Conservation (phyloP, 2,329 filamentous ascomycete genomes). For the Emericellopsis atlantica region DNA sequence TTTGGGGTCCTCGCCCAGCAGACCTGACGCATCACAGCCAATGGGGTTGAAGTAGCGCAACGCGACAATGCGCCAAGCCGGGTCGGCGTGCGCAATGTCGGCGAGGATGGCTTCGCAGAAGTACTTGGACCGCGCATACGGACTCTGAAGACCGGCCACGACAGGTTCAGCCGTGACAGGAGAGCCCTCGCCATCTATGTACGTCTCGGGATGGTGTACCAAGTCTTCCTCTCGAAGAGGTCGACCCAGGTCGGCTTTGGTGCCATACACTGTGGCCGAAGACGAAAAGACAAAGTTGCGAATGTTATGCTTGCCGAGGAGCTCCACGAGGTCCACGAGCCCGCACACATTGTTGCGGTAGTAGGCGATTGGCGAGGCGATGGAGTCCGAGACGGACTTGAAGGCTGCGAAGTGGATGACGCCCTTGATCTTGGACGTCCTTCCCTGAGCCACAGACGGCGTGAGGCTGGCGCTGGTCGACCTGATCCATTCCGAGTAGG, state of each 20-base stretch:
- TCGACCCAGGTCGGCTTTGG: conserved; percentile 32
- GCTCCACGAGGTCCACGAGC: conserved; percentile 43
- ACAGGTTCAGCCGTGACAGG: conserved; percentile 15
- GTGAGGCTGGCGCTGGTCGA: neutral
- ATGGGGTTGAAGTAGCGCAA: conserved; percentile 58
- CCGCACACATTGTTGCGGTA: conserved; percentile 58
- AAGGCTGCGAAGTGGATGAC: conserved; percentile 61
- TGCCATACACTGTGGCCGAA: conserved; percentile 55
- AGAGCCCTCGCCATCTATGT: conserved; percentile 26
- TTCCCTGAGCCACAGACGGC: conserved; percentile 3
- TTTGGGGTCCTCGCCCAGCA: conserved; percentile 51
- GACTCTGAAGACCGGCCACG: conserved; percentile 45
- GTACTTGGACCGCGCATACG: conserved; percentile 55
- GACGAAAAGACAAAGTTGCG: conserved; percentile 57
- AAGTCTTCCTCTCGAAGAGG: conserved; percentile 44
- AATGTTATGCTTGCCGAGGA: conserved; percentile 45
- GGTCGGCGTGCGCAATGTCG: conserved; percentile 46
- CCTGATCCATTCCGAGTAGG: conserved; percentile 13
- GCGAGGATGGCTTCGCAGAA: conserved; percentile 55
- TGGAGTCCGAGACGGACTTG: conserved; percentile 54
- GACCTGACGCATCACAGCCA: conserved; percentile 50
- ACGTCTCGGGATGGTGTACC: conserved; percentile 34
- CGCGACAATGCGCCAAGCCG: conserved; percentile 49
- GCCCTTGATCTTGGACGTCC: conserved; percentile 38
- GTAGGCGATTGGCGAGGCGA: conserved; percentile 46